These are phyloP conservation scores for Lecanicillium sp. DNA, from an alignment of 2,329 filamentous ascomycete genomes.

Conservation along the genomic window DNA sequence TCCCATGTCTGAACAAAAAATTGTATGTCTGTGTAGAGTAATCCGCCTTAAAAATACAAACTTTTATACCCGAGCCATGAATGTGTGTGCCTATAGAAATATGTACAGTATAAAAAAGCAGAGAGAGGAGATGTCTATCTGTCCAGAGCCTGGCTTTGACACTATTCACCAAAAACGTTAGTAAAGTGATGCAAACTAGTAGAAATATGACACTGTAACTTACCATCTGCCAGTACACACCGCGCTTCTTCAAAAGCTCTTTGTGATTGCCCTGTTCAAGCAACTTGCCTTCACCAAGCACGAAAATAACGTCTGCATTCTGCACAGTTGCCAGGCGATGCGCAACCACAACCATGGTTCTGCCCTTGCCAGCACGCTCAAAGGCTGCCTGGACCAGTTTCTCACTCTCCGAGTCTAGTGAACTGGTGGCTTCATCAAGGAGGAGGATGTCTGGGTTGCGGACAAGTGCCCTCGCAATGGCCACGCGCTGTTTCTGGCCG, in stretches of 20 bases:
- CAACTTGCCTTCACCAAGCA: constrained; percentile 57
- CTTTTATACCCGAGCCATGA: no score
- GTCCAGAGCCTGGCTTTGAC: constrained; percentile 51
- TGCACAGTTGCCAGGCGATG: constrained; percentile 71
- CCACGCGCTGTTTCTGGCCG: constrained; percentile 64
- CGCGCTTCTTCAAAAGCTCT: constrained; percentile 41
- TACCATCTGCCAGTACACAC: constrained; percentile 52
- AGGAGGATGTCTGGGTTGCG: constrained; percentile 58
- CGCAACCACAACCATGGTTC: constrained; percentile 68
- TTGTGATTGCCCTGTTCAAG: constrained; percentile 45
- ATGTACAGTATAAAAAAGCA: no score
- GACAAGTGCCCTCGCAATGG: constrained; percentile 61
- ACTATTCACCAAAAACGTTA: constrained; percentile 28
- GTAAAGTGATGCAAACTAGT: constrained; percentile 4
- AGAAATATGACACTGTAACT: constrained; percentile 18
- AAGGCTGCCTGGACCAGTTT: constrained; percentile 59
- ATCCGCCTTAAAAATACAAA: no score
- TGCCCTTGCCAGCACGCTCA: constrained; percentile 50
- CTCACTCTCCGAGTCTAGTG: constrained; percentile 56
- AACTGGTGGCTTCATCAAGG: constrained; percentile 66
- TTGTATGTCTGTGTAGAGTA: no score
- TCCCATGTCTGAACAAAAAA: no score
- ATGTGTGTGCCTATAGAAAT: no score
- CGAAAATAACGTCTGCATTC: constrained; percentile 72
- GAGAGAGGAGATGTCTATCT: no score